Conservation (phyloP, 441 rosid species). For the Gossypium davidsonii region DNA sequence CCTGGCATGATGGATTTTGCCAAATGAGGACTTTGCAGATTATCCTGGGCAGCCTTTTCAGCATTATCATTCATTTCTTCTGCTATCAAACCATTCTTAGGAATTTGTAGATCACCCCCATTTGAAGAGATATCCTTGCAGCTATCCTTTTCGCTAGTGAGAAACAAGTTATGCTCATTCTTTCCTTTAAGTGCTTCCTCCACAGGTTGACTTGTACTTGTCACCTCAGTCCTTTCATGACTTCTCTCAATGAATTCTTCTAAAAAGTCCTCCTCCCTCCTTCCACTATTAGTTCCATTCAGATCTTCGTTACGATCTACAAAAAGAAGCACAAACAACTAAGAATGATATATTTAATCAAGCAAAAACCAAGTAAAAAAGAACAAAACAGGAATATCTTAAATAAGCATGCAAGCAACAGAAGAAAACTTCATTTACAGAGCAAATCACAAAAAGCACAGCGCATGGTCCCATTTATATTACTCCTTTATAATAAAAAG, state of each 20-base stretch:
- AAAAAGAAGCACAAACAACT: not conserved
- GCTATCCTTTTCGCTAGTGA: not conserved
- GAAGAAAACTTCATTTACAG: not conserved
- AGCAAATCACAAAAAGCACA: not conserved
- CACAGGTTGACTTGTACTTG: not conserved
- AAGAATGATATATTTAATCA: not conserved
- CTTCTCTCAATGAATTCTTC: not conserved
- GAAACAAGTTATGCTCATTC: not conserved
- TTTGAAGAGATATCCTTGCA: conserved; percentile 1
- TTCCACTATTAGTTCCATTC: not conserved
- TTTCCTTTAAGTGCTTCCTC: not conserved
- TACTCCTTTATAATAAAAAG: not conserved
- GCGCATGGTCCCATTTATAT: not conserved
- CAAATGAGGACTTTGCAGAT: conserved; percentile 15
- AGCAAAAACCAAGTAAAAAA: not conserved
- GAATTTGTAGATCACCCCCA: not conserved
- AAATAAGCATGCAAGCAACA: not conserved
- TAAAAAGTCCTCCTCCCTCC: not conserved
- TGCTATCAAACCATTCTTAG: not conserved
- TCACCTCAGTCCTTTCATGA: not conserved
- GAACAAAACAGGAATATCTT: not conserved
- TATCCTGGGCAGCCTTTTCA: conserved; percentile 12
- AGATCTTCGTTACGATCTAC: not conserved
- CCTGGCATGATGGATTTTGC: conserved; percentile 8
- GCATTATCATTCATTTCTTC: conserved; percentile 12